Evolutionary conservation across 1,284 basidiomycete genomes (phyloP).

Genomic region (Boletus hoseneyae): DNA sequence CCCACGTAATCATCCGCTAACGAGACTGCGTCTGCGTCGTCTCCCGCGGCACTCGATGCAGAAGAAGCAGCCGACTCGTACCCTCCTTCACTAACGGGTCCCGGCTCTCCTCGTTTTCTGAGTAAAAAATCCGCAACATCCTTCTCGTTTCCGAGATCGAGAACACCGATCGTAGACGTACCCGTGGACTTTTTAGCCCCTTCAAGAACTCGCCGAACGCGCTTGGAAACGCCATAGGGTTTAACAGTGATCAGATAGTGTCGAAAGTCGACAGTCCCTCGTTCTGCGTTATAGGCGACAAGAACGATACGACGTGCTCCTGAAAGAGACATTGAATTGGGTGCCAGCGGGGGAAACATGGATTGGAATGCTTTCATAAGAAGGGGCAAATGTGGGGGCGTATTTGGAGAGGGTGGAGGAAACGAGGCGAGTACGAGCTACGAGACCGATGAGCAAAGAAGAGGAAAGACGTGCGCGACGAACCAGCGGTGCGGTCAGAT

Average conservation of each 20-base stretch:
- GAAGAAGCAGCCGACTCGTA: slow-evolving; percentile 82
- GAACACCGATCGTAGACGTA: slow-evolving; percentile 42
- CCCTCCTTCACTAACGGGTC: slow-evolving; percentile 63
- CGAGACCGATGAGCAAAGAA: neutral
- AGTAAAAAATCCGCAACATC: slow-evolving; percentile 97
- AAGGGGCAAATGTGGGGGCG: slow-evolving; percentile 67
- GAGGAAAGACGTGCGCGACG: slow-evolving; percentile 27
- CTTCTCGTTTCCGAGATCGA: slow-evolving; percentile 85
- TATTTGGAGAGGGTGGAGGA: slow-evolving; percentile 66
- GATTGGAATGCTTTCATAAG: slow-evolving; percentile 88
- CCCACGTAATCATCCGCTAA: slow-evolving; percentile 94
- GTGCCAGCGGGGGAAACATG: slow-evolving; percentile 82
- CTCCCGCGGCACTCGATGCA: slow-evolving; percentile 77
- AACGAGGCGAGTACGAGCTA: slow-evolving; percentile 77
- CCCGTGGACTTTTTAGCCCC: slow-evolving; percentile 46
- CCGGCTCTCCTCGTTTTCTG: slow-evolving; percentile 62
- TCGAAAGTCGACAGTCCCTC: slow-evolving; percentile 87
- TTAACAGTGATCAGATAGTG: slow-evolving; percentile 97
- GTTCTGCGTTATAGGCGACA: slow-evolving; percentile 86
- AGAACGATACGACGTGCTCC: slow-evolving; percentile 90
- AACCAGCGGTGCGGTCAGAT: slow-evolving; percentile 82
- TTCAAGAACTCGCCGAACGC: slow-evolving; percentile 88
- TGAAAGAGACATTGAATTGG: slow-evolving; percentile 74
- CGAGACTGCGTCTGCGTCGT: slow-evolving; percentile 77
- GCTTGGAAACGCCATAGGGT: slow-evolving; percentile 89